Evolutionary conservation across 179 eudicot species (phyloP).

Genomic region (Corrigiola litoralis): DNA sequence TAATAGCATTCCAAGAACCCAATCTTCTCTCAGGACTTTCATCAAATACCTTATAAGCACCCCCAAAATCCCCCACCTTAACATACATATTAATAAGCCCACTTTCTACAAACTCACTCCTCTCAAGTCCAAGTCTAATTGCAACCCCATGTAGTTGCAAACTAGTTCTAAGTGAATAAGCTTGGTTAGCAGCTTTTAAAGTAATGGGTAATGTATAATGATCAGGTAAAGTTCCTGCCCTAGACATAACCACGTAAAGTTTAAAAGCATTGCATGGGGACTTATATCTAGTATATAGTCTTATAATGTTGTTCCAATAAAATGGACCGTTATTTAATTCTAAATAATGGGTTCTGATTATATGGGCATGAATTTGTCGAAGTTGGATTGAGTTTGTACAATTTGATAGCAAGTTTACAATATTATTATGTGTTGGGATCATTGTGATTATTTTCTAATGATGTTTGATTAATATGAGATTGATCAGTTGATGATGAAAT

Average conservation of each 20-base stretch:
- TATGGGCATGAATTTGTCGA: conserved; percentile 41
- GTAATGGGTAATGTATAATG: conserved; percentile 59
- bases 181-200: conserved; percentile 49
- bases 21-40: conserved; percentile 56
- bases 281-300: conserved; percentile 48
- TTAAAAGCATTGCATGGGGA: conserved; percentile 38
- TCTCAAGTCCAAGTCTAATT: conserved; percentile 41
- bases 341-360: conserved; percentile 52
- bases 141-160: conserved; percentile 54
- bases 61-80: conserved; percentile 43
- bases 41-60: conserved; percentile 64
- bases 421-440: conserved; percentile 2
- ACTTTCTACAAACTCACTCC: conserved; percentile 56
- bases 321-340: conserved; percentile 31
- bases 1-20: conserved; percentile 88
- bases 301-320: conserved; percentile 54
- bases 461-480: conserved; percentile 7
- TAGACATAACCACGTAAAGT: conserved; percentile 42
- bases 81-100: conserved; percentile 58
- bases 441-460: background rate
- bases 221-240: conserved; percentile 45
- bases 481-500: conserved; percentile 1
- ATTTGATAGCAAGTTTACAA: conserved; percentile 34
- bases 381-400: conserved; percentile 35
- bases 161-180: conserved; percentile 24